A percentile compares a stretch with the other conserved stretches of the same genome.
These are phyloP conservation scores for Themeda triandra DNA, from an alignment of 176 grass and related monocot species.

Conservation along the genomic window DNA sequence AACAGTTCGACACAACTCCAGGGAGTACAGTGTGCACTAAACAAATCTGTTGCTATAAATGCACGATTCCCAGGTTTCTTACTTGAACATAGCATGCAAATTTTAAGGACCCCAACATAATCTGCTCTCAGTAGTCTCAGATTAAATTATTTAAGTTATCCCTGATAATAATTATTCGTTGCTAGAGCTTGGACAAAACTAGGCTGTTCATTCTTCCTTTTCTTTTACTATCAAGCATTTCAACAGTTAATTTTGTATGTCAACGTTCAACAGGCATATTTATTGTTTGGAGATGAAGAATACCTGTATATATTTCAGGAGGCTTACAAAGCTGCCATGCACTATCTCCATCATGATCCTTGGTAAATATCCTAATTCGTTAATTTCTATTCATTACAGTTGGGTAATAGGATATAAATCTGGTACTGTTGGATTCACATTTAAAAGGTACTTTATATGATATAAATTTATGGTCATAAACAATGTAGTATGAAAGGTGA, in stretches of 20 bases:
- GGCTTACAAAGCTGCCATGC: constrained; percentile 95
- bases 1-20: background rate
- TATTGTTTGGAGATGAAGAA: constrained; percentile 97
- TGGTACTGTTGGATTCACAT: background rate
- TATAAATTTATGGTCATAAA: background rate
- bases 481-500: background rate
- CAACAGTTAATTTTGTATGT: constrained; percentile 19
- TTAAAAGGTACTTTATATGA: background rate
- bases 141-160: constrained; percentile 4
- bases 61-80: background rate
- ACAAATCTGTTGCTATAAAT: background rate
- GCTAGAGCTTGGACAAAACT: constrained; percentile 18
- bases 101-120: background rate
- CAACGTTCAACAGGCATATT: constrained; percentile 69
- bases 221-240: constrained; percentile 2
- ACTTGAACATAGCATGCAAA: background rate
- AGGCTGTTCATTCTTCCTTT: constrained; percentile 5
- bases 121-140: background rate
- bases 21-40: background rate
- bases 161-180: background rate
- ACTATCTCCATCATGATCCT: constrained; percentile 88
- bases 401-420: background rate
- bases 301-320: constrained; percentile 91
- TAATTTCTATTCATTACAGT: background rate
- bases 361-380: constrained; percentile 49